Evolutionary conservation across 768 basidiomycete genomes (phyloP).

Genomic region (Hebeloma cylindrosporum): DNA sequence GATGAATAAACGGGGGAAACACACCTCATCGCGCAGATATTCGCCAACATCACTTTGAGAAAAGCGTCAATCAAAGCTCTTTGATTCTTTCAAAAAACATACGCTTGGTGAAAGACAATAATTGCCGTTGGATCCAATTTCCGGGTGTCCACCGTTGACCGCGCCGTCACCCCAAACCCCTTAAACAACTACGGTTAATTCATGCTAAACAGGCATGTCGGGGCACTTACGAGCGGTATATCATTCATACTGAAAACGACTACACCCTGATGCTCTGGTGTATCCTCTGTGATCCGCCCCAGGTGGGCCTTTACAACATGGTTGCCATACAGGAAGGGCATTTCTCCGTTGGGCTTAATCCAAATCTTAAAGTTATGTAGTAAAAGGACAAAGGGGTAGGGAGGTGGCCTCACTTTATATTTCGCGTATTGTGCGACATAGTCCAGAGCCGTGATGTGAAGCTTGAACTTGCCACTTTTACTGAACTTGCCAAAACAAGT

Average conservation of each 20-base stretch:
- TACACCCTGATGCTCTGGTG: constrained; percentile 98
- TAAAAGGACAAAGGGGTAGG: not conserved
- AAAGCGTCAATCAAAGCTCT: constrained; percentile 8
- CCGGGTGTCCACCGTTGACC: constrained; percentile 93
- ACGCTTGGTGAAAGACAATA: constrained; percentile 99
- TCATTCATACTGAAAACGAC: constrained; percentile 97
- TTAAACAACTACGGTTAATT: constrained; percentile 31
- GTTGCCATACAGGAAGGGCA: constrained; percentile 99
- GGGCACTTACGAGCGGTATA: constrained; percentile 72
- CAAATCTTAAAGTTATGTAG: constrained; percentile 62
- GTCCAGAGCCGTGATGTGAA: constrained; percentile 92
- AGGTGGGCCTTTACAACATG: constrained; percentile 98
- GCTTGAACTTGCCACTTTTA: constrained; percentile 96
- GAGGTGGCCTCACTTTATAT: constrained; percentile 70
- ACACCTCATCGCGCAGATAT: constrained; percentile 94
- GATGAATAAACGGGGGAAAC: constrained; percentile 18
- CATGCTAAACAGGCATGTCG: not conserved
- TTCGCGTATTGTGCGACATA: constrained; percentile 95
- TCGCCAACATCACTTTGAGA: constrained; percentile 87
- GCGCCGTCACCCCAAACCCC: constrained; percentile 97
- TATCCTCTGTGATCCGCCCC: constrained; percentile 98
- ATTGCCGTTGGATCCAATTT: constrained; percentile 98
- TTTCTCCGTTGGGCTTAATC: constrained; percentile 99
- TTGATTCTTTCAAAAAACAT: constrained; percentile 27
- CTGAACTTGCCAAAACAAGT: constrained; percentile 98